phyloP scores from a whole-genome alignment of 306 rosid species.

The Pachyrhizus erosus region DNA sequence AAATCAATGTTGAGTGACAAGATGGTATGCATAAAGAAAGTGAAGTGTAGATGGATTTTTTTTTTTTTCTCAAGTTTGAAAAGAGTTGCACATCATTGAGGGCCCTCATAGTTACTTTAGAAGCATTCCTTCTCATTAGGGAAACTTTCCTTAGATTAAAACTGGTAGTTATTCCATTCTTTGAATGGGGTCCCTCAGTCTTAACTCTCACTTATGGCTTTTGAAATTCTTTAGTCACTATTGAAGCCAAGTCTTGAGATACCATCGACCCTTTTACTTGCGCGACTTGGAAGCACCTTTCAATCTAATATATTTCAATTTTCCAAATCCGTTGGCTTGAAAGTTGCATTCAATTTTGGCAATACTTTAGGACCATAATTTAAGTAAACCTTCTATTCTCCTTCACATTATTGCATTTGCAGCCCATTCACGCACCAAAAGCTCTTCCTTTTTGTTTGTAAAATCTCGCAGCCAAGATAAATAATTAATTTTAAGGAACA shows the following conservation, averaged over 20 bases:
- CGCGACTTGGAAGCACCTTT: conserved; percentile 30
- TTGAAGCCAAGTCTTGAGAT: conserved; percentile 31
- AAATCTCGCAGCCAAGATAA: neutral
- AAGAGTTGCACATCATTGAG: neutral
- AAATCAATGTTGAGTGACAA: neutral
- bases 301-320: conserved; percentile 20
- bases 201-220: neutral
- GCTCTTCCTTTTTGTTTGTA: neutral
- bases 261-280: conserved; percentile 7
- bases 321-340: neutral
- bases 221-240: conserved; percentile 12
- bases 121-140: conserved; percentile 18
- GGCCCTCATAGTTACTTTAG: conserved; percentile 3
- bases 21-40: neutral
- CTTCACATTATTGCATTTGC: neutral
- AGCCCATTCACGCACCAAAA: neutral
- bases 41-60: neutral
- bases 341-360: conserved; percentile 12
- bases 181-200: neutral
- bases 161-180: conserved; percentile 9
- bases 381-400: neutral
- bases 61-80: neutral
- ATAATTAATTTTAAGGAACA: neutral
- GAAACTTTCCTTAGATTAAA: neutral
- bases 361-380: neutral